Evolutionary conservation across 192 early-diverging fungal genomes (phyloP).

Genomic region (Coemansia sp.): DNA sequence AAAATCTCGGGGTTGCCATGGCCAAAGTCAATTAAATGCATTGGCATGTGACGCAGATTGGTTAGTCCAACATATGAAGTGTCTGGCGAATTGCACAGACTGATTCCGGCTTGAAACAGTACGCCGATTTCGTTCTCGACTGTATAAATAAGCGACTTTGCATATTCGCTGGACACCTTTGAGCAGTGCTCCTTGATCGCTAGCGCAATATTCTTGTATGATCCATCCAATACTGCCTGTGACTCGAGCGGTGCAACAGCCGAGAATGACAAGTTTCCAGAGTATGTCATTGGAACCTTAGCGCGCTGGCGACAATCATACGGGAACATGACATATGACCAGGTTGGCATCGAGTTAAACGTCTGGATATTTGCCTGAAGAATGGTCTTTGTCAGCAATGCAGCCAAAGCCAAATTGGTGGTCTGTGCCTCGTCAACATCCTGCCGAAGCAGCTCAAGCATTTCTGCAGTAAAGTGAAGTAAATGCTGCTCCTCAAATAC

Average conservation of each 20-base stretch:
- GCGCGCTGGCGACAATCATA: conserved; percentile 38
- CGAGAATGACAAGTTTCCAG: conserved; percentile 37
- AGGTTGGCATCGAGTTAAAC: conserved; percentile 16
- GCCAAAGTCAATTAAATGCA: conserved; percentile 45
- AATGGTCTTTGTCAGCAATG: conserved; percentile 24
- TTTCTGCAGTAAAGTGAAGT: conserved; percentile 27
- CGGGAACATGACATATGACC: conserved; percentile 34
- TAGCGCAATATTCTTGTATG: conserved; percentile 24
- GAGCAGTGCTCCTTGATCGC: conserved; percentile 30
- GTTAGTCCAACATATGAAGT: conserved; percentile 36
- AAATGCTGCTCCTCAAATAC: conserved; percentile 36
- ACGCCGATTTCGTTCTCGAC: conserved; percentile 41
- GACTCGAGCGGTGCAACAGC: conserved; percentile 23
- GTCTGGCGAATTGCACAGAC: conserved; percentile 32
- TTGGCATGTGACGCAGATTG: conserved; percentile 39
- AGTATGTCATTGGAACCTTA: conserved; percentile 21
- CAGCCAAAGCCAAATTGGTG: conserved; percentile 18
- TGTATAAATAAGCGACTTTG: conserved; percentile 26
- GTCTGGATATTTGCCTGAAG: conserved; percentile 22
- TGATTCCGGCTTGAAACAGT: conserved; percentile 28
- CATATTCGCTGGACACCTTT: conserved; percentile 25
- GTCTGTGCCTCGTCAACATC: conserved; percentile 32
- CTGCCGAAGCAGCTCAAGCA: conserved; percentile 37
- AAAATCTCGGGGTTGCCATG: conserved; percentile 28
- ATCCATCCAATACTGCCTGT: conserved; percentile 1